These are phyloP conservation scores for Parastagonospora avenae DNA, from an alignment of 2,329 filamentous ascomycete species.

Conservation along the genomic window DNA sequence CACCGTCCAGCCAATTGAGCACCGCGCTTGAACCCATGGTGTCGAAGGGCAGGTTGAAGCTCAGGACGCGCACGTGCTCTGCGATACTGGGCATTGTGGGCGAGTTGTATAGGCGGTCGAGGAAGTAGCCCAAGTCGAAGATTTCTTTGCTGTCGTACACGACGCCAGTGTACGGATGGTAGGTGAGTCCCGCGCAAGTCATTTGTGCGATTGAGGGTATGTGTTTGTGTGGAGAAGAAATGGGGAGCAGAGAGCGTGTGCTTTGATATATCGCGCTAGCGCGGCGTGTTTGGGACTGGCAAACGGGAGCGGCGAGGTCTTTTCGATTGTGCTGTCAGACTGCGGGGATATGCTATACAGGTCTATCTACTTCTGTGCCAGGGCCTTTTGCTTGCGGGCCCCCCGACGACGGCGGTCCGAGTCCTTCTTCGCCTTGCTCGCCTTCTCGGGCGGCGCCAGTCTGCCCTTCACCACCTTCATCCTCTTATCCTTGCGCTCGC, in stretches of 20 bases:
- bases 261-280: too few species aligned
- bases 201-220: too few species aligned
- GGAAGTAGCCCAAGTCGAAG: not conserved
- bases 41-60: not conserved
- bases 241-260: too few species aligned
- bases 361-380: not conserved
- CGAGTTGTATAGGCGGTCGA: not conserved
- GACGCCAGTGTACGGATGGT: not conserved
- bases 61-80: not conserved
- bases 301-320: too few species aligned
- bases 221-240: too few species aligned
- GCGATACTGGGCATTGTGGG: not conserved
- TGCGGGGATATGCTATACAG: too few species aligned
- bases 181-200: not conserved
- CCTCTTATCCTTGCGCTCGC: not conserved
- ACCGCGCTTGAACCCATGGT: not conserved
- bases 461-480: not conserved
- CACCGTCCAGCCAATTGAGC: not conserved
- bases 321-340: too few species aligned
- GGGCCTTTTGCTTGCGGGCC: not conserved
- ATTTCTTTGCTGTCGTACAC: not conserved
- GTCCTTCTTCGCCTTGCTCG: not conserved
- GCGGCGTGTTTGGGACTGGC: too few species aligned
- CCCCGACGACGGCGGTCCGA: not conserved
- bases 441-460: conserved; percentile 1